phyloP scores from a whole-genome alignment of 2,329 filamentous ascomycete species.

The Paramyrothecium sp. region DNA sequence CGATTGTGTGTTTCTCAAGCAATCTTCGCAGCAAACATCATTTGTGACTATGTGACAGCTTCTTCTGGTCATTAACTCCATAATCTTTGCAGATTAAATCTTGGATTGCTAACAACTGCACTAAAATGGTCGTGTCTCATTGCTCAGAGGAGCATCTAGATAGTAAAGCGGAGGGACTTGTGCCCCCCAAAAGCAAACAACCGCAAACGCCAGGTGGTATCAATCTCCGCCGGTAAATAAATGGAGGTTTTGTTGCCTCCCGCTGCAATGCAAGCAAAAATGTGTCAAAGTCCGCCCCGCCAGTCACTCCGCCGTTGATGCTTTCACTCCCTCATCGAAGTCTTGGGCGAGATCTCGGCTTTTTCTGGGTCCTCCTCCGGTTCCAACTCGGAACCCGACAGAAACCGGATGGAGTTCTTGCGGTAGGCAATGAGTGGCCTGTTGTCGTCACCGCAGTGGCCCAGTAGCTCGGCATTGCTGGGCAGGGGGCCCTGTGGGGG shows the following conservation, averaged over 20 bases:
- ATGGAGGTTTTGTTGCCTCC: neutral
- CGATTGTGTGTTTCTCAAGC: neutral
- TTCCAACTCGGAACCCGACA: slow-evolving; percentile 15
- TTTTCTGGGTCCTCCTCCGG: neutral
- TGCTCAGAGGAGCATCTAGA: neutral
- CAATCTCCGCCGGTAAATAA: neutral
- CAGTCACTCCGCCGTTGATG: neutral
- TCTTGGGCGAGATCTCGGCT: neutral
- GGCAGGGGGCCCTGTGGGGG: slow-evolving; percentile 27
- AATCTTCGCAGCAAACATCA: too few relatives aligned
- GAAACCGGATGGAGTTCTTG: slow-evolving; percentile 30
- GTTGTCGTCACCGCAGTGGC: slow-evolving; percentile 27
- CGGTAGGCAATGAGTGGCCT: slow-evolving; percentile 38
- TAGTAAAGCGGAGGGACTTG: neutral
- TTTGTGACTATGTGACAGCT: neutral
- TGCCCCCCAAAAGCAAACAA: neutral
- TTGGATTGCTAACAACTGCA: neutral
- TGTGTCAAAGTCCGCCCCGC: too few relatives aligned
- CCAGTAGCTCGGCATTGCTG: slow-evolving; percentile 33
- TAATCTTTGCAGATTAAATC: too few relatives aligned
- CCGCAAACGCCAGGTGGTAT: neutral
- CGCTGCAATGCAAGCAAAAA: neutral
- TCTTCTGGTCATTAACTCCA: too few relatives aligned
- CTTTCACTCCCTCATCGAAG: neutral
- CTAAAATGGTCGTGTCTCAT: neutral